Base-by-base conservation (phyloP, 1,139 yeast genomes). In the Pneumocystis sp. region DNA sequence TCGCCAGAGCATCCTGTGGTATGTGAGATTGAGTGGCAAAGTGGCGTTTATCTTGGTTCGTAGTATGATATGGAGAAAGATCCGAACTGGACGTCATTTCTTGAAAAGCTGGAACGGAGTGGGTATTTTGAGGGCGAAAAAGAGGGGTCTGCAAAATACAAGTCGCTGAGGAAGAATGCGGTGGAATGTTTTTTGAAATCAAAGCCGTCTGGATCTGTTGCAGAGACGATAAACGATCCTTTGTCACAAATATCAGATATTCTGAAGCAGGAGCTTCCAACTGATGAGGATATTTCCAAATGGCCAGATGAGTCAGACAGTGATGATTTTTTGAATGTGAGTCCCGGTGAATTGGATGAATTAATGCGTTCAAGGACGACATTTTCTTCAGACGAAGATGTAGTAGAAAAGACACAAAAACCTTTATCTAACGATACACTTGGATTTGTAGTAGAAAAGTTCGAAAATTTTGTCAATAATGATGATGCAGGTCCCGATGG, bases 401-500 rank as follows among this genome's bases (percentile, higher is more conserved):
- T 15, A 12, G 8, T 2, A 25, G 15, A 50, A 50, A 50, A 4
- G 34, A 25, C 17, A n/a, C 68, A 64, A 35, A 64, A 61, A 12
- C 37, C 61, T 10, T 29, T 59, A 21, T 62, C 59, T 25, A 66
- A 64, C 34, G 19, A 63, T 7, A 61, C 65, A 45, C 61, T 70
- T 37, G 70, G 70, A 17, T 72, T 70, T 1, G 65, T 74, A 62
- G 69, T 74, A 19, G 65, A 68, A 0, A 71, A 70, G 59, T 57
- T 76, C 59, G 68, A 70, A 39, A 60, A 64, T 31, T 74, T 74
- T 63, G 72, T 75, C 67, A 66, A 70, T 40, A 74, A 73, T 57
- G 71, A 72, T 3, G 66, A 69, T 1, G 74, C 76, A 15, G 74
- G 73, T 1, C n/a, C 72, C 3, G 72, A 71, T 21, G 75, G 74